Base-by-base conservation (phyloP, 768 basidiomycete genomes). In the Suillus americanus region DNA sequence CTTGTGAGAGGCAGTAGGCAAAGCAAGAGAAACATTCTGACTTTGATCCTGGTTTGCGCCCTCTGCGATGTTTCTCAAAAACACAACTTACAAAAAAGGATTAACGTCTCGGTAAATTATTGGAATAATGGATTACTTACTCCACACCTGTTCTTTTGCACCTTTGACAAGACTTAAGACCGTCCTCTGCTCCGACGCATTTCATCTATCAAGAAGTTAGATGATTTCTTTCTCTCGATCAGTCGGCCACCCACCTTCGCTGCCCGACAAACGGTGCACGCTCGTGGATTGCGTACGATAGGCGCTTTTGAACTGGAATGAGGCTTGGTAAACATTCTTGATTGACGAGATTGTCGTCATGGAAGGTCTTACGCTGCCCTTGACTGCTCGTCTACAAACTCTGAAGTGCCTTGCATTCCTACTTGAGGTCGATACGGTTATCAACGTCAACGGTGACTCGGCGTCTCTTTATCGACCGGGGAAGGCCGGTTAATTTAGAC, bases 1-100 rank as follows among this genome's bases (percentile, higher is more conserved):
- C 54, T n/a, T 10, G n/a, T 59, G 38, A 46, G 45, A 37, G 35
- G 23, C 14, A 10, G 37, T 28, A 38, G 57, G 43, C 41, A 48
- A 64, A 63, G 41, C 57, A 65, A 66, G 64, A 62, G 65, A 45
- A 33, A 61, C 59, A 51, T 53, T 77, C 81, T 30, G 75, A 94
- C 93, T 94, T 95, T 78, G 92, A 94, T 70, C 92, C 93, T 20
- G 92, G 92, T 71, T 95, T 95, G 63, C 92, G 86, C 50, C 92
- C 92, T 40, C 92, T 87, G 62, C 93, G 86, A 76, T 95, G 92
- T 75, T 94, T 95, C 79, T 95, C 92, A 70, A 95, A 95, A 40
- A 93, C 68, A 71, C 92, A 94, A 65, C 91, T 93, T 70, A 57
- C 55, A 14, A 35, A 50, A 43, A 40, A 65, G 10, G 45, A 55